Evolutionary conservation across 371 early-diverging fungal species (phyloP), one percentile per base, ranked within the genome.

Genomic region (Coemansia sp.): DNA sequence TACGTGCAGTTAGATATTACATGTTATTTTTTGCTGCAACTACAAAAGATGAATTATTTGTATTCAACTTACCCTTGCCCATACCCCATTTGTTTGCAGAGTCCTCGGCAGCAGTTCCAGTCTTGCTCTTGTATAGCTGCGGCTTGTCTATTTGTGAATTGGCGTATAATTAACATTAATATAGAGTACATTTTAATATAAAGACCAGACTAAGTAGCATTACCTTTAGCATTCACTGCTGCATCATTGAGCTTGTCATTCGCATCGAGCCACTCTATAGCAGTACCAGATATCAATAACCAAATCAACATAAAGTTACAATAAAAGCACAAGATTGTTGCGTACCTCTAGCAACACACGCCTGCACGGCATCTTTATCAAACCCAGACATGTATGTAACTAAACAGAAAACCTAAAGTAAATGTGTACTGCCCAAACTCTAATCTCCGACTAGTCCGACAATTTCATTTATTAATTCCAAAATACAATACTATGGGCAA

Each of bases 191-290:
- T 37, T 37, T 37, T 37, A 37, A 37, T 9, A 37, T 2, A 37
- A 37, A 37, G 9, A 37, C 37, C 37, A 37, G 37, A 9, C 11
- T 11, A 14, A 14, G 2, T 14, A 39, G 44, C 12, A 14, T 23
- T 58, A 50, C 69, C 69, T 50, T 52, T 62, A 0, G 51, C 47
- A 42, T 33, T 40, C 21, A 64, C 7, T 1, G 52, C 39, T 2
- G 63, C 30, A 47, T 64, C 51, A 28, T 28, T 58, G 21, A 75
- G 54, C 64, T 52, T 67, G 58, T 71, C 75, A 25, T 51, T 44
- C 6, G 64, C 67, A 67, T 75, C 75, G 23, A 75, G 67, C 75
- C 75, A 75, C 30, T 67, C 75, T 71, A 71, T 21, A 59, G 5
- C 37, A 37, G 37, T 37, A 37, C 37, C 37, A 37, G 37, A 37